phyloP scores from a whole-genome alignment of 306 rosid genomes.

The Acacia confusa region DNA sequence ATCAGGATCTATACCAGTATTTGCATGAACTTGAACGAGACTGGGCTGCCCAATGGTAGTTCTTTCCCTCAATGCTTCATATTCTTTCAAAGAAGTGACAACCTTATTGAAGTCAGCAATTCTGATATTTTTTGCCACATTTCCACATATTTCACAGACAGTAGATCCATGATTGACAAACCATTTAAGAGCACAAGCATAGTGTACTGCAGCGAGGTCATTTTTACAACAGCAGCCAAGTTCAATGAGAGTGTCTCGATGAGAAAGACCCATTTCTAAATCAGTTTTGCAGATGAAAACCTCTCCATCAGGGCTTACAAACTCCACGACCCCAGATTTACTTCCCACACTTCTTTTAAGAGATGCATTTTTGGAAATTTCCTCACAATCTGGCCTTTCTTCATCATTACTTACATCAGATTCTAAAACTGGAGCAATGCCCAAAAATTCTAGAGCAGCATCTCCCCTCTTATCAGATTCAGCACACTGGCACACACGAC shows the following conservation, averaged over 20 bases:
- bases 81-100: slow-evolving; percentile 72
- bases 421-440: slow-evolving; percentile 53
- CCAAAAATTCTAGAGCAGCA: slow-evolving; percentile 68
- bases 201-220: slow-evolving; percentile 92
- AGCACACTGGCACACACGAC: slow-evolving; percentile 96
- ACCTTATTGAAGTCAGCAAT: slow-evolving; percentile 71
- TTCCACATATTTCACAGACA: slow-evolving; percentile 90
- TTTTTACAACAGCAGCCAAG: slow-evolving; percentile 97
- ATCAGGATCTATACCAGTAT: slow-evolving; percentile 77
- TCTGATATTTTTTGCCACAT: slow-evolving; percentile 71
- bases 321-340: slow-evolving; percentile 56
- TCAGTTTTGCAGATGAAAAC: slow-evolving; percentile 74
- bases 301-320: slow-evolving; percentile 93
- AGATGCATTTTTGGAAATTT: slow-evolving; percentile 29
- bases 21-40: slow-evolving; percentile 45
- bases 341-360: slow-evolving; percentile 42
- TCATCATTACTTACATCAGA: slow-evolving; percentile 37
- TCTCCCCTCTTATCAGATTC: slow-evolving; percentile 93
- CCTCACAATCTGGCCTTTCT: slow-evolving; percentile 36
- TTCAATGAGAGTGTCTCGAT: slow-evolving; percentile 64
- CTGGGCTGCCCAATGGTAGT: slow-evolving; percentile 73
- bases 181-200: slow-evolving; percentile 97
- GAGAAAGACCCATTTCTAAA: slow-evolving; percentile 74
- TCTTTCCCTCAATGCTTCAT: slow-evolving; percentile 85
- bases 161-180: slow-evolving; percentile 94